Evolutionary conservation across 129 eudicot species (phyloP), one percentile per base, ranked within the genome.

Genomic region (Artemisia tridentata): DNA sequence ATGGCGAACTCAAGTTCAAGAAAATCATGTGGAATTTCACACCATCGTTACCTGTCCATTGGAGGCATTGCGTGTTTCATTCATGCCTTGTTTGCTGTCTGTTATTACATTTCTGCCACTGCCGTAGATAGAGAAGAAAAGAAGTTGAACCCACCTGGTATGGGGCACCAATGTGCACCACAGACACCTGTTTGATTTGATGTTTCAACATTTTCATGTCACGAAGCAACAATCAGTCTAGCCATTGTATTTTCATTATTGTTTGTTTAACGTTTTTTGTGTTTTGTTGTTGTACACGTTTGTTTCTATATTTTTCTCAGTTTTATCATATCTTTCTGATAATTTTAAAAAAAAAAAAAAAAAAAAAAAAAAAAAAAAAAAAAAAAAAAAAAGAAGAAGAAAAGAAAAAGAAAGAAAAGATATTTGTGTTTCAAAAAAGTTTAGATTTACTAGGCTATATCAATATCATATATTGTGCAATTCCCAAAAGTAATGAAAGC

Each of bases 41-140:
- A 91, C 74, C 84, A 82, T 54, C 88, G 80, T 23, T 68, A 75
- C 43, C 70, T 91, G 19, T 84, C 89, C 2, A 79, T 91, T 50
- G 97, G 97, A 63, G 97, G 97, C 72, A 67, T 91, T 11, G 68
- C 86, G 55, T 88, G 97, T 62, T 83, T 91, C 78, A 68, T 91
- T 47, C 97, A 88, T 38, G 96, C 96, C 7, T 68, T 91, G 46
- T 91, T 91, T 67, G 76, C 85, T 0, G 98, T 86, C 52, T 79
- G 91, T 45, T 91, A 88, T 68, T 84, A 84, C 56, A 72, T 86
- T 17, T 84, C 96, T 31, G 91, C 96, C 46, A 76, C 87, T 46
- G 85, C 91, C 11, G 62, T 84, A 12, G 62, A 54, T 16, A 59
- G 63, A 57, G 92, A 87, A 53, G 88, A 84, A 38, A 79, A 74